phyloP scores from a whole-genome alignment of 129 eudicot genomes.

The Saposhnikovia divaricata region DNA sequence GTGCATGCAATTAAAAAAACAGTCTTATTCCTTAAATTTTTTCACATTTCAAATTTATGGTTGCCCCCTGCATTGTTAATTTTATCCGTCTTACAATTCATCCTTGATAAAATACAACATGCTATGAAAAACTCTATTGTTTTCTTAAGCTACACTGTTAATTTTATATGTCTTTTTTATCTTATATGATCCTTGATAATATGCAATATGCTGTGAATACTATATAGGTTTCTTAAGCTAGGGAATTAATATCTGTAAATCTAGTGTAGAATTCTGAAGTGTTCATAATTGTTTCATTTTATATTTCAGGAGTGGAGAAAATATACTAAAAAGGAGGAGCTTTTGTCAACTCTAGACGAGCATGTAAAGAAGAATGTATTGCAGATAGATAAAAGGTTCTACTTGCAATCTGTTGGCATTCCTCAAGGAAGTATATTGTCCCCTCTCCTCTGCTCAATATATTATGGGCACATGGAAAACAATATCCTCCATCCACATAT shows the following conservation, averaged over 20 bases:
- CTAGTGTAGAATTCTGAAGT: not conserved
- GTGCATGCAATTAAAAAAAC: not conserved
- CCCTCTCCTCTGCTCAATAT: slow-evolving; percentile 73
- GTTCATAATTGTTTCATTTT: not conserved
- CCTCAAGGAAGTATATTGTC: slow-evolving; percentile 94
- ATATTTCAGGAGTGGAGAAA: slow-evolving; percentile 44
- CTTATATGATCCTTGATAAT: not conserved
- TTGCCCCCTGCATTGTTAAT: not conserved
- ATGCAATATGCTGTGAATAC: too few relatives aligned
- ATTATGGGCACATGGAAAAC: slow-evolving; percentile 74
- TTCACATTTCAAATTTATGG: not conserved
- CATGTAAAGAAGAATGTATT: slow-evolving; percentile 68
- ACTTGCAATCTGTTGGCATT: slow-evolving; percentile 78
- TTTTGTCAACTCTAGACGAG: slow-evolving; percentile 37
- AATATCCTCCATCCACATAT: slow-evolving; percentile 51
- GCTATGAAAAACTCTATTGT: not conserved
- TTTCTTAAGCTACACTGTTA: not conserved
- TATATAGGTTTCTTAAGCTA: not conserved
- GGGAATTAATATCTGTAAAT: not conserved
- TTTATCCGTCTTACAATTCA: not conserved
- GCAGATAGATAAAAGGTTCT: slow-evolving; percentile 37
- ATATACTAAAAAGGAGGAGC: slow-evolving; percentile 37
- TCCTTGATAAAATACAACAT: not conserved
- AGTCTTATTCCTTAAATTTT: not conserved
- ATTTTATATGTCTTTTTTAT: not conserved